Conservation (phyloP, 2,329 filamentous ascomycete genomes). For the Blumeria graminis region DNA sequence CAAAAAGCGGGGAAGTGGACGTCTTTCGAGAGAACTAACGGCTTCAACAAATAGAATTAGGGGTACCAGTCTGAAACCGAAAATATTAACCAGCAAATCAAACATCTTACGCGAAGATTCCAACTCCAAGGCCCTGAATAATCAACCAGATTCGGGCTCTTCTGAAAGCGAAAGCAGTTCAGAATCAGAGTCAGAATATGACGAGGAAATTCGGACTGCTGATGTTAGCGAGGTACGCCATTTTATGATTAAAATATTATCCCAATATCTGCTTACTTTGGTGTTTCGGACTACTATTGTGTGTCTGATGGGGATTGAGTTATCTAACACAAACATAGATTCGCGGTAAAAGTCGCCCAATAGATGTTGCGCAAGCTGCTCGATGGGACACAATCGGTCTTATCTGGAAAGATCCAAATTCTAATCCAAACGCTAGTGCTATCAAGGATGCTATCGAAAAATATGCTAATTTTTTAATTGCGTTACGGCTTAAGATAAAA, state of each 20-base stretch:
- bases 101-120: constrained; percentile 7
- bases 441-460: constrained; percentile 13
- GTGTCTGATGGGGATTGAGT: too few species aligned
- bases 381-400: constrained; percentile 29
- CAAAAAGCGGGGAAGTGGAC: constrained; percentile 8
- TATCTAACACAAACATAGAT: constrained; percentile 6
- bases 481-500: constrained; percentile 13
- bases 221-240: constrained; percentile 14
- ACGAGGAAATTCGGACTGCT: constrained; percentile 11
- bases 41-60: constrained; percentile 9
- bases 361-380: constrained; percentile 22
- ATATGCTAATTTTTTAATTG: constrained; percentile 13
- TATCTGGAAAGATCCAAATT: constrained; percentile 21
- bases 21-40: constrained; percentile 8
- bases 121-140: constrained; percentile 8
- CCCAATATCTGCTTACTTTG: too few species aligned
- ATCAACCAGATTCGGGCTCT: constrained; percentile 12
- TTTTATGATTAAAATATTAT: neutral
- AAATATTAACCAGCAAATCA: constrained; percentile 6
- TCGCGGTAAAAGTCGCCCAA: constrained; percentile 16
- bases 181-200: constrained; percentile 15
- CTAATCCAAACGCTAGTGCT: constrained; percentile 10
- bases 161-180: constrained; percentile 14
- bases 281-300: too few species aligned
- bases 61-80: constrained; percentile 10